These are phyloP conservation scores for Rhododendron vialii DNA, from an alignment of 148 eudicot genomes.

Conservation along the genomic window DNA sequence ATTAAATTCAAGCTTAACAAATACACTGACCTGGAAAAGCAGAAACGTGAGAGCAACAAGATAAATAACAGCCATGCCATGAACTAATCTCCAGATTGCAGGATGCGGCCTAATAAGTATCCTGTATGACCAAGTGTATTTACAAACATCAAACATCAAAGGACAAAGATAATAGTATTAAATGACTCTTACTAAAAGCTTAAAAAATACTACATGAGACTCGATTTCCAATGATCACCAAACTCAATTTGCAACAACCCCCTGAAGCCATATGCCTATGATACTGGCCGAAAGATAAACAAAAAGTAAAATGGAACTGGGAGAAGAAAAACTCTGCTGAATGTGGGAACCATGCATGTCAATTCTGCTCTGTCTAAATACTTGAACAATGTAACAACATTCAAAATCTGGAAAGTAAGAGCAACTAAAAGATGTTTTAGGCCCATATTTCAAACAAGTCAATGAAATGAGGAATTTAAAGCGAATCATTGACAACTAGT, in stretches of 20 bases:
- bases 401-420: neutral
- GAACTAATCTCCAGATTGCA: conserved; percentile 98
- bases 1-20: neutral
- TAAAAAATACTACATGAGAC: neutral
- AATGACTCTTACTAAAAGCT: neutral
- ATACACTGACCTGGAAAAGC: conserved; percentile 76
- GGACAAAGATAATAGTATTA: neutral
- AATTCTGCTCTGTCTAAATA: neutral
- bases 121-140: conserved; percentile 35
- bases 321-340: neutral
- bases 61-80: conserved; percentile 94
- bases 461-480: neutral
- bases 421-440: neutral
- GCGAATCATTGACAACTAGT: neutral
- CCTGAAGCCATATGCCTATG: neutral
- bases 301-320: neutral
- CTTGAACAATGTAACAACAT: neutral
- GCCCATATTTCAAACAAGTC: neutral
- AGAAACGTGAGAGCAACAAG: conserved; percentile 92
- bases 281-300: neutral
- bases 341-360: neutral
- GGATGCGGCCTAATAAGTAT: conserved; percentile 95
- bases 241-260: neutral
- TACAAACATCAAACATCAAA: neutral
- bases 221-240: neutral